Conservation (phyloP, 2,329 filamentous ascomycete genomes). For the Pseudocercospora eumusae region DNA sequence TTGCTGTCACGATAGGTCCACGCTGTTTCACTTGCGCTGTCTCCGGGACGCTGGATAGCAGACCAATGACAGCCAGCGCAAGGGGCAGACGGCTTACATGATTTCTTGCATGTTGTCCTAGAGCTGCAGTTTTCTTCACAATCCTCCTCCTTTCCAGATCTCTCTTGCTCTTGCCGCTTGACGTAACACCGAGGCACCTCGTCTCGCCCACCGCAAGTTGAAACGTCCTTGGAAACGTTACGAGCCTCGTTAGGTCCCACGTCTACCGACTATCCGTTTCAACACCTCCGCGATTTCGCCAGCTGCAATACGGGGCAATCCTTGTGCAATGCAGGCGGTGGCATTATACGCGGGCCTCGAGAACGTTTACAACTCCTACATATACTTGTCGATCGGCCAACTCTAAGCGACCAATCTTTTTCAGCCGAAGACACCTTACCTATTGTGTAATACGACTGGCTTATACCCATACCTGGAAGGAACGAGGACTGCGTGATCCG, state of each 20-base stretch:
- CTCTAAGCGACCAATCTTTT: constrained; percentile 27
- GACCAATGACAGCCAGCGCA: constrained; percentile 12
- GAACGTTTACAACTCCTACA: constrained; percentile 23
- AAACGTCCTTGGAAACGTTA: constrained; percentile 32
- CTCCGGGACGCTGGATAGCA: constrained; percentile 19
- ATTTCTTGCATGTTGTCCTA: constrained; percentile 31
- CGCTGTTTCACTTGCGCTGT: constrained; percentile 40
- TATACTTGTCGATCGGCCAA: constrained; percentile 29
- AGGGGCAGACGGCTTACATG: constrained; percentile 27
- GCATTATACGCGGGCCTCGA: constrained; percentile 26
- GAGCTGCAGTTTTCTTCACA: constrained; percentile 20
- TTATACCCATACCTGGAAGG: constrained; percentile 16
- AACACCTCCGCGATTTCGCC: constrained; percentile 31
- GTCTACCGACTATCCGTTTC: constrained; percentile 25
- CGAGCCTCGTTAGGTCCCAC: constrained; percentile 19
- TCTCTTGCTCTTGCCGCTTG: constrained; percentile 28
- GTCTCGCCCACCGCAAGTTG: constrained; percentile 33
- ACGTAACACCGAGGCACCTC: constrained; percentile 32
- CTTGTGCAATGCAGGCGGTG: constrained; percentile 24
- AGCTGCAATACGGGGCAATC: constrained; percentile 27
- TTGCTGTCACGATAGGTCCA: constrained; percentile 33
- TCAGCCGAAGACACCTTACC: constrained; percentile 17
- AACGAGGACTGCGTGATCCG: constrained; percentile 22
- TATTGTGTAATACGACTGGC: constrained; percentile 21
- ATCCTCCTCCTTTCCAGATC: constrained; percentile 12